Evolutionary conservation across 345 rosid species (phyloP).

Genomic region (Boechera retrofracta): DNA sequence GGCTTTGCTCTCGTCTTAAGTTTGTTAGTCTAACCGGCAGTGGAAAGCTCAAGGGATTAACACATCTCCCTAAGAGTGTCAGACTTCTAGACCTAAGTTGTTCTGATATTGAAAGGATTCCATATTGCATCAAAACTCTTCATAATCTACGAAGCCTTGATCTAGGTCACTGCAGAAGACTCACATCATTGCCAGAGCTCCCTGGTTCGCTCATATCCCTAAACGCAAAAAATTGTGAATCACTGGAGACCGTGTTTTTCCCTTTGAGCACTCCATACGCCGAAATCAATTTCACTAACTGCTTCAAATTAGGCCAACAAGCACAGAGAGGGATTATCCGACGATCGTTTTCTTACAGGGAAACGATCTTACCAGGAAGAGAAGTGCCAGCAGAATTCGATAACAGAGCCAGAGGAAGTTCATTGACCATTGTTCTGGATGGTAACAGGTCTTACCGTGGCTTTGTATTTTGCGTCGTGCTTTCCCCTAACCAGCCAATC

Average conservation of each 20-base stretch:
- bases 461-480: neutral
- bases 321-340: neutral
- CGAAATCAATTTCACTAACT: neutral
- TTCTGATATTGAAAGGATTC: too few relatives aligned
- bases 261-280: neutral
- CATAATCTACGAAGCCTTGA: too few relatives aligned
- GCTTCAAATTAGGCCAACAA: neutral
- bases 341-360: neutral
- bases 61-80: too few relatives aligned
- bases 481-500: neutral
- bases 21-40: too few relatives aligned
- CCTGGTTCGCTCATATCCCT: too few relatives aligned
- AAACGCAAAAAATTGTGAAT: too few relatives aligned
- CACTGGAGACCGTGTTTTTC: neutral
- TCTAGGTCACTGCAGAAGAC: too few relatives aligned
- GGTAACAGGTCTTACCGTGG: neutral
- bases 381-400: conserved; percentile 8
- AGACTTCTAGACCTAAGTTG: too few relatives aligned
- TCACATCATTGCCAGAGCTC: too few relatives aligned
- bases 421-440: neutral
- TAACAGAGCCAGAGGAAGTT: neutral
- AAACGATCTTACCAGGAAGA: neutral
- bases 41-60: too few relatives aligned
- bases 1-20: too few relatives aligned
- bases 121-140: too few relatives aligned